Conservation (phyloP, 2,329 filamentous ascomycete species). For the Aspergillus oerlinghausenensis region DNA sequence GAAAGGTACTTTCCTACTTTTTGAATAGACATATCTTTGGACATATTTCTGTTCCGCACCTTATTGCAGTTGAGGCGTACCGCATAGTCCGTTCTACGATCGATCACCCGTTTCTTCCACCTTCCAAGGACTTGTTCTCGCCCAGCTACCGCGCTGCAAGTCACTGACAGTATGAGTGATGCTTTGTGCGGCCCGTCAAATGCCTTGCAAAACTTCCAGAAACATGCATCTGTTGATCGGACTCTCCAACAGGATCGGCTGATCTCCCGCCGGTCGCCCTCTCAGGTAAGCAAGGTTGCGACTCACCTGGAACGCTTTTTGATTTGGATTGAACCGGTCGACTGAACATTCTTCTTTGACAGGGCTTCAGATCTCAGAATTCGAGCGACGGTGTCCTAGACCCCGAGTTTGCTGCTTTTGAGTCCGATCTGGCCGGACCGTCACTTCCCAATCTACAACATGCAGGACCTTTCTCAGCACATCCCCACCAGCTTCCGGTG, state of each 20-base stretch:
- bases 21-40: not conserved
- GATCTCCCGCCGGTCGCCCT: slow-evolving; percentile 48
- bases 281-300: slow-evolving; percentile 46
- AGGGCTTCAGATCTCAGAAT: slow-evolving; percentile 61
- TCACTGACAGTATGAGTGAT: slow-evolving; percentile 53
- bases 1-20: not conserved
- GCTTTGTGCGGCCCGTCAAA: slow-evolving; percentile 71
- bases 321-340: not conserved
- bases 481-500: slow-evolving; percentile 21
- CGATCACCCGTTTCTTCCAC: not conserved
- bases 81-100: not conserved
- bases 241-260: slow-evolving; percentile 70
- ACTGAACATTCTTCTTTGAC: slow-evolving; percentile 2
- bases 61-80: not conserved
- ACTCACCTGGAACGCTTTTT: not conserved
- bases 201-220: slow-evolving; percentile 67
- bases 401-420: slow-evolving; percentile 66
- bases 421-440: slow-evolving; percentile 36
- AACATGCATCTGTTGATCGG: slow-evolving; percentile 64
- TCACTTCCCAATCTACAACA: slow-evolving; percentile 37
- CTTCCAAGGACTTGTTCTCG: not conserved
- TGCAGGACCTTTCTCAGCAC: slow-evolving; percentile 24
- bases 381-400: slow-evolving; percentile 55
- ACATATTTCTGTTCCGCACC: not conserved
- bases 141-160: not conserved